A percentile compares a stretch with the other conserved stretches of the same genome.
phyloP scores from a whole-genome alignment of 2,329 filamentous ascomycete genomes.

The Colletotrichum sp. region DNA sequence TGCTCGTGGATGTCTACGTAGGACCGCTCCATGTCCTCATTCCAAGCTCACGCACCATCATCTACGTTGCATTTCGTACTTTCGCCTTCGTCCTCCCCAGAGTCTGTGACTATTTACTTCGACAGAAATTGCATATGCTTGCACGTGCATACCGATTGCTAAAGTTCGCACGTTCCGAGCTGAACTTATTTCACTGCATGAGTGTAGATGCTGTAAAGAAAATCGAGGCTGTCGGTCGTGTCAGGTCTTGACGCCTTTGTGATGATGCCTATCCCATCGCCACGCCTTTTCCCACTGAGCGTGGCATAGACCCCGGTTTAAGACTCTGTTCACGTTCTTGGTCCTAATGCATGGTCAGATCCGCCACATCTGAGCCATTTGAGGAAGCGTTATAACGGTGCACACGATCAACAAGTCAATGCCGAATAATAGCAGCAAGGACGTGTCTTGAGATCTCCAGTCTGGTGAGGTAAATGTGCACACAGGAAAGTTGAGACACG shows the following conservation, averaged over 20 bases:
- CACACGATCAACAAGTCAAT: neutral
- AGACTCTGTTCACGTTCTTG: neutral
- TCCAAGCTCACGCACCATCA: neutral
- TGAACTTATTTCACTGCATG: neutral
- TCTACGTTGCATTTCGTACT: neutral
- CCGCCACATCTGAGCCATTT: neutral
- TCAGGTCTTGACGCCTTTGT: fast-evolving
- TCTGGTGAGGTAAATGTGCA: neutral
- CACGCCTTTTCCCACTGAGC: neutral
- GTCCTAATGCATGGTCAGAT: neutral
- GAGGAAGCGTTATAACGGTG: fast-evolving
- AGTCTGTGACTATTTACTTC: fast-evolving
- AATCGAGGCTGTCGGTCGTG: neutral
- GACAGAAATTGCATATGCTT: neutral
- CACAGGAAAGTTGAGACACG: neutral
- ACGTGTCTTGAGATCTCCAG: fast-evolving
- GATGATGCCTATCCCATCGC: neutral
- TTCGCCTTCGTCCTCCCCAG: neutral
- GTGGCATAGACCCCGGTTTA: neutral
- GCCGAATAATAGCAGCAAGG: neutral
- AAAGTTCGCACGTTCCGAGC: fast-evolving
- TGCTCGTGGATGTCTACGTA: neutral
- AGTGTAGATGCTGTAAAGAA: neutral
- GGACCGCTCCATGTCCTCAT: neutral
- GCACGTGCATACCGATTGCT: fast-evolving